Percentiles rank a stretch among this genome's conserved stretches.
These are phyloP conservation scores for Diphasiastrum complanatum DNA, from an alignment of 83 land plant species.

Conservation along the genomic window DNA sequence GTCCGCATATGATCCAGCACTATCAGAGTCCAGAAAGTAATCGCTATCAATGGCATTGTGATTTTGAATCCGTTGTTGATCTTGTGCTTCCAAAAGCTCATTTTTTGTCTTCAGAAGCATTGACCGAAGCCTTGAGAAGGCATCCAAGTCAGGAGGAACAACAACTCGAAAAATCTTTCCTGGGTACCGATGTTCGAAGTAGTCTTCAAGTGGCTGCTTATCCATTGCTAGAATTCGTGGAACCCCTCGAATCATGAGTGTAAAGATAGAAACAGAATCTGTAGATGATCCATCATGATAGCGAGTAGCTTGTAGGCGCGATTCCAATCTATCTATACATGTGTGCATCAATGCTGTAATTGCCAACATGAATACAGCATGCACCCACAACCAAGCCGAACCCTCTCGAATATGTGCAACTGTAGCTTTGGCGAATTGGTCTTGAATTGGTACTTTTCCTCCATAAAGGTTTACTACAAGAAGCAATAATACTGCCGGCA, in stretches of 20 bases:
- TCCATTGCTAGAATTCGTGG: constrained; percentile 52
- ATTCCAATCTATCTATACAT: constrained; percentile 45
- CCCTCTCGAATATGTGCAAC: constrained; percentile 54
- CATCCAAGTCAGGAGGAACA: constrained; percentile 67
- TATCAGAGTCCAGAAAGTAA: background rate
- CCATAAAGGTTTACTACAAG: constrained; percentile 64
- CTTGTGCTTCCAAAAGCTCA: constrained; percentile 51
- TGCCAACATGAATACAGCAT: constrained; percentile 43
- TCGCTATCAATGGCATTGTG: background rate
- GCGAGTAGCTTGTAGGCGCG: constrained; percentile 42
- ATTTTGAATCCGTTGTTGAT: constrained; percentile 30
- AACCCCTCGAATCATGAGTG: constrained; percentile 68
- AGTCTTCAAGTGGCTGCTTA: constrained; percentile 53
- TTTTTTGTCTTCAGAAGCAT: constrained; percentile 48
- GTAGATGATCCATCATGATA: constrained; percentile 51
- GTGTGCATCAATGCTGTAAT: constrained; percentile 52
- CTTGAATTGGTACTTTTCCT: constrained; percentile 40
- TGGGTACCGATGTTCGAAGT: constrained; percentile 68
- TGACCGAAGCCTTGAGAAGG: constrained; percentile 43
- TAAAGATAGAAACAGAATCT: constrained; percentile 56
- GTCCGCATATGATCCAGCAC: background rate
- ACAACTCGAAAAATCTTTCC: constrained; percentile 63
- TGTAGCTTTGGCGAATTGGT: constrained; percentile 75
- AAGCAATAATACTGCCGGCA: constrained; percentile 35
- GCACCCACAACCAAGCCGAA: constrained; percentile 56